Percentiles rank a stretch among this genome's conserved stretches.
Evolutionary conservation across 129 eudicot genomes (phyloP).

Genomic region (Gnaphalium uliginosum): DNA sequence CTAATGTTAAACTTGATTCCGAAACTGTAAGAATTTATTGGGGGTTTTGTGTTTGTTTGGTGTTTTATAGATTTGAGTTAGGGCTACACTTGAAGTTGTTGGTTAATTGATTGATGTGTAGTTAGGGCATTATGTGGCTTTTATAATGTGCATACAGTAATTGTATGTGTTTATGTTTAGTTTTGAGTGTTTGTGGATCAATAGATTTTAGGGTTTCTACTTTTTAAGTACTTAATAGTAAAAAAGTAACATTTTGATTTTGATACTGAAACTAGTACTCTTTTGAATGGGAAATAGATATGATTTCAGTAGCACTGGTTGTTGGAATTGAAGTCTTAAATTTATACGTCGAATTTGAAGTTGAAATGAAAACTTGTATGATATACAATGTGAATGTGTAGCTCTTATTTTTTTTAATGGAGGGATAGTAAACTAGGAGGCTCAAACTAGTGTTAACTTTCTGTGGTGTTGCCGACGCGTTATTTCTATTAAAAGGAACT

Average conservation of each 20-base stretch:
- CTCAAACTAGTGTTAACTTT: no score
- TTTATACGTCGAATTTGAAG: background rate
- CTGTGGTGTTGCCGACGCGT: no score
- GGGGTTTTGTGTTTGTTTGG: conserved; percentile 23
- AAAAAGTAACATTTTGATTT: no score
- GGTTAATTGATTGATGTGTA: background rate
- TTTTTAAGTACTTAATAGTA: background rate
- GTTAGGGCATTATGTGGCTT: background rate
- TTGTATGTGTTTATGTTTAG: background rate
- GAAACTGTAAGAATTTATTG: conserved; percentile 66
- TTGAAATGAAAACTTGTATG: conserved; percentile 1
- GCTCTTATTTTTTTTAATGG: background rate
- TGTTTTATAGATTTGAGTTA: conserved; percentile 17
- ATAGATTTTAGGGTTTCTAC: conserved; percentile 6
- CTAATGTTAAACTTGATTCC: conserved; percentile 79
- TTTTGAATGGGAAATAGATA: no score
- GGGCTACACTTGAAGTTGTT: conserved; percentile 26
- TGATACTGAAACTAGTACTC: no score
- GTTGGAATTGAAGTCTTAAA: background rate
- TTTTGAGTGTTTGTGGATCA: conserved; percentile 24
- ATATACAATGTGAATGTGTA: conserved; percentile 2
- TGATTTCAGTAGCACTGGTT: no score
- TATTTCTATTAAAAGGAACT: background rate
- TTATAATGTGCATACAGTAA: background rate
- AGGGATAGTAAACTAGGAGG: background rate